phyloP scores from a whole-genome alignment of 768 basidiomycete genomes.

The Cyclocybe cylindracea region DNA sequence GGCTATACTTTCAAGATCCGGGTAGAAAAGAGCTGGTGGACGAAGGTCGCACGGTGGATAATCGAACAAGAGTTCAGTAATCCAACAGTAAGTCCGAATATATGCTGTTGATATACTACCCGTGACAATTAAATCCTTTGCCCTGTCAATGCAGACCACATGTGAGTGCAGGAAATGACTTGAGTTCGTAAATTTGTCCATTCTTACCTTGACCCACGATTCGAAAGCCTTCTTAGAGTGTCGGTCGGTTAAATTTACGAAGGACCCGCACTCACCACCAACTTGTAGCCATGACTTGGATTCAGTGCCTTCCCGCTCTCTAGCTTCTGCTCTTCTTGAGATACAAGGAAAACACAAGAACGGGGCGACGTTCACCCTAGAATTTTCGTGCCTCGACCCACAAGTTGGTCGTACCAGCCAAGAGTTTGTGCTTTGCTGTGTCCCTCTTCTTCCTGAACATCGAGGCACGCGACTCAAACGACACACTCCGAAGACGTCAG shows the following conservation, averaged over 20 bases:
- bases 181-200: too few species aligned
- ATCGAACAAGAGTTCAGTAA: conserved; percentile 20
- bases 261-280: not conserved
- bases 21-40: conserved; percentile 32
- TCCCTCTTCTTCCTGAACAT: conserved; percentile 36
- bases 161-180: too few species aligned
- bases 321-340: conserved; percentile 21
- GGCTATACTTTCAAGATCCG: conserved; percentile 37
- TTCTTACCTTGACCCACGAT: too few species aligned
- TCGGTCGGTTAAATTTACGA: too few species aligned
- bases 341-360: conserved; percentile 21
- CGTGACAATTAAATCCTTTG: too few species aligned
- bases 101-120: not conserved
- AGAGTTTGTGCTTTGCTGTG: conserved; percentile 39
- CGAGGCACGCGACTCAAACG: not conserved
- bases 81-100: not conserved
- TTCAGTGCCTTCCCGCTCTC: conserved; percentile 19
- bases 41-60: conserved; percentile 38
- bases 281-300: conserved; percentile 7
- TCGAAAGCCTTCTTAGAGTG: too few species aligned
- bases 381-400: conserved; percentile 39
- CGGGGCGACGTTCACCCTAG: conserved; percentile 20
- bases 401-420: conserved; percentile 33
- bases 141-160: too few species aligned
- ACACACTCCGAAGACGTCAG: conserved; percentile 26